phyloP scores from a whole-genome alignment of 805 yeast species.

The Pichia rugopelliculosa region DNA sequence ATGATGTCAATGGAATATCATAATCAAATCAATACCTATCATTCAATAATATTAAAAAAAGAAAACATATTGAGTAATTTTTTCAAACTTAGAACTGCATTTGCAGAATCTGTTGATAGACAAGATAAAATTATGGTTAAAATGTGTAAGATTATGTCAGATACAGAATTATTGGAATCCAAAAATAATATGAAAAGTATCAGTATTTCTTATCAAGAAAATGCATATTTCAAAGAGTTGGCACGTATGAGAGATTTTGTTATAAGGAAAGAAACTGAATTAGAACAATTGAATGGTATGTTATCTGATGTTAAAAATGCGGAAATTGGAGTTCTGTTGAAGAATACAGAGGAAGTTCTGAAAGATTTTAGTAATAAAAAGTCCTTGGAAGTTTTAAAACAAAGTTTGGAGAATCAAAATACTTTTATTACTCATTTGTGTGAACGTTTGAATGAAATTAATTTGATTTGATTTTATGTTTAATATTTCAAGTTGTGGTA shows the following conservation, averaged over 20 bases:
- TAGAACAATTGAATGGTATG: slow-evolving; percentile 9
- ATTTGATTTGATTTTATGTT: not conserved
- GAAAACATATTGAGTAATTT: slow-evolving; percentile 6
- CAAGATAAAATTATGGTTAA: slow-evolving; percentile 16
- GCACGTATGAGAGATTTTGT: slow-evolving; percentile 15
- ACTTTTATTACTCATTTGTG: slow-evolving; percentile 10
- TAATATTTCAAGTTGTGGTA: not conserved
- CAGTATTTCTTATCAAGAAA: slow-evolving; percentile 22
- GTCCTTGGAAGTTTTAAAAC: slow-evolving; percentile 13
- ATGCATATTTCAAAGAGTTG: slow-evolving; percentile 19
- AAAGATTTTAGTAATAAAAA: slow-evolving; percentile 6
- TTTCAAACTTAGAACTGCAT: slow-evolving; percentile 28
- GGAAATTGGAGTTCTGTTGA: slow-evolving; percentile 12
- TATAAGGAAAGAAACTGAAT: slow-evolving; percentile 15
- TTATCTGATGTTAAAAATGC: slow-evolving; percentile 14
- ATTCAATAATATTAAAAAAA: slow-evolving; percentile 12
- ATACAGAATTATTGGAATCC: slow-evolving; percentile 9
- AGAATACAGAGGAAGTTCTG: slow-evolving; percentile 2
- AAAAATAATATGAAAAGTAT: slow-evolving; percentile 4
- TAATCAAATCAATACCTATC: slow-evolving; percentile 20
- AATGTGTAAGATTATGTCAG: slow-evolving; percentile 12
- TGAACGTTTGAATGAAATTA: slow-evolving; percentile 6
- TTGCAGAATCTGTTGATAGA: slow-evolving; percentile 24
- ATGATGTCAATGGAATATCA: slow-evolving; percentile 18
- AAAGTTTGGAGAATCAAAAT: slow-evolving; percentile 15